These are phyloP conservation scores for Achlya hypogyna DNA, from an alignment of 352 stramenopile species.

Conservation along the genomic window DNA sequence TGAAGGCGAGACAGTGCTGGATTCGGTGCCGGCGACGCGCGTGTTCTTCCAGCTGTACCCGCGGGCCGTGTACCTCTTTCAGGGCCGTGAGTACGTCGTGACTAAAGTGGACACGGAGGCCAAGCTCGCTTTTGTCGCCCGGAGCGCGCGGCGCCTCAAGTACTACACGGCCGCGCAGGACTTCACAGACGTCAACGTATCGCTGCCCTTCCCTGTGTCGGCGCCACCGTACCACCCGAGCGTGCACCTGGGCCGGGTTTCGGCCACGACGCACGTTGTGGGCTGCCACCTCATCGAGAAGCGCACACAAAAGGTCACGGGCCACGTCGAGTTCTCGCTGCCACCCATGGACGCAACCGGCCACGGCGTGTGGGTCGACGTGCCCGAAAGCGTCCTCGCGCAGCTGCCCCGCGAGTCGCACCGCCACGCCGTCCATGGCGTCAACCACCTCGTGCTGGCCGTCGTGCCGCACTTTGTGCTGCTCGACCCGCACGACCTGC, in stretches of 20 bases:
- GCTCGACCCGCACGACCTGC: slow-evolving; percentile 74
- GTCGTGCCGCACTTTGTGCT: slow-evolving; percentile 91
- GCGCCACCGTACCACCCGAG: slow-evolving; percentile 19
- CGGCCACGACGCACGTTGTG: slow-evolving; percentile 69
- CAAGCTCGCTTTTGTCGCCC: slow-evolving; percentile 57
- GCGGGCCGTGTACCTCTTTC: slow-evolving; percentile 87
- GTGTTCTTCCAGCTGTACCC: slow-evolving; percentile 90
- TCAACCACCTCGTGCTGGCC: slow-evolving; percentile 88
- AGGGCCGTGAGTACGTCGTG: slow-evolving; percentile 86
- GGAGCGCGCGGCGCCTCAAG: slow-evolving; percentile 45
- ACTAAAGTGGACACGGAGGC: slow-evolving; percentile 65
- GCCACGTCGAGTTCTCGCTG: slow-evolving; percentile 88
- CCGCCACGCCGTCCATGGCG: slow-evolving; percentile 43
- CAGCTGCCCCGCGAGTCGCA: slow-evolving; percentile 32
- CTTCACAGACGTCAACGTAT: slow-evolving; percentile 79
- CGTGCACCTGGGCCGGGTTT: slow-evolving; percentile 61
- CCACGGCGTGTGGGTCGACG: slow-evolving; percentile 92
- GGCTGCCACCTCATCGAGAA: slow-evolving; percentile 83
- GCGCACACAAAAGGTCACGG: slow-evolving; percentile 58
- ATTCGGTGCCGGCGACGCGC: slow-evolving; percentile 74
- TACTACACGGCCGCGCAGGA: slow-evolving; percentile 87
- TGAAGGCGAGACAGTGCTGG: slow-evolving; percentile 48
- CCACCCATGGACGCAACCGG: slow-evolving; percentile 93
- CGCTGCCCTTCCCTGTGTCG: slow-evolving; percentile 14
- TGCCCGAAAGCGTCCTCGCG: slow-evolving; percentile 49